Evolutionary conservation across 768 basidiomycete species (phyloP).

Genomic region (Suillus subalutaceus): DNA sequence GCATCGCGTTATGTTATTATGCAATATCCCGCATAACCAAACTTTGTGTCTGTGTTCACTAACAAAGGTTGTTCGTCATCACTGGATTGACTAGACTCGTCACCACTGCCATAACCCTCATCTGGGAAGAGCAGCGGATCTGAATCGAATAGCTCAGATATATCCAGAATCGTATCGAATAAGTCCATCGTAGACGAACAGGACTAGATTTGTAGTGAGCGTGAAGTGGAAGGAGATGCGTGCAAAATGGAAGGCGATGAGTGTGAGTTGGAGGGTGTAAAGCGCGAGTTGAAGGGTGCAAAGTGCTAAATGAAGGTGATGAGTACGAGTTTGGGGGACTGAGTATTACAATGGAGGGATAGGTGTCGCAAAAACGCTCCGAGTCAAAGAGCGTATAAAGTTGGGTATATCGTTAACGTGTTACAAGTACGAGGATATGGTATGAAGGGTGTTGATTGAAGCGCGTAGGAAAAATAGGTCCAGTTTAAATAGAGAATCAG

Average conservation of each 20-base stretch:
- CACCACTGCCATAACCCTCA: neutral
- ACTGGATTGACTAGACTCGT: neutral
- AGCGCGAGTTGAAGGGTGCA: neutral
- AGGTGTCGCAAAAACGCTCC: neutral
- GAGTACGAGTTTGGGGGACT: neutral
- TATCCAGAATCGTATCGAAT: neutral
- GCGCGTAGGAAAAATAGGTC: neutral
- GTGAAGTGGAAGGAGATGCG: too few relatives aligned
- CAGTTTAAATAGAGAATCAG: neutral
- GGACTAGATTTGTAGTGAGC: neutral
- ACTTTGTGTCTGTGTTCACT: constrained; percentile 19
- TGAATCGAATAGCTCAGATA: neutral
- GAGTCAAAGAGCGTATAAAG: neutral
- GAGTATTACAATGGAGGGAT: neutral
- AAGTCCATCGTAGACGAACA: constrained; percentile 6
- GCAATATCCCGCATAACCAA: constrained; percentile 12
- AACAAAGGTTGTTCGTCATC: neutral
- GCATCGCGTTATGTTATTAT: constrained; percentile 1
- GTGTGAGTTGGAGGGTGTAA: neutral
- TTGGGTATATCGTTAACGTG: neutral
- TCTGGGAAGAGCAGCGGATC: neutral
- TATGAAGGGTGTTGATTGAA: neutral
- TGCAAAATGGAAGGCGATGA: too few relatives aligned
- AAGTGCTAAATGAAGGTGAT: neutral
- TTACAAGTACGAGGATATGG: neutral